Base-by-base conservation (phyloP, 2,329 filamentous ascomycete genomes). In the Aspergillus pseudoterreus region DNA sequence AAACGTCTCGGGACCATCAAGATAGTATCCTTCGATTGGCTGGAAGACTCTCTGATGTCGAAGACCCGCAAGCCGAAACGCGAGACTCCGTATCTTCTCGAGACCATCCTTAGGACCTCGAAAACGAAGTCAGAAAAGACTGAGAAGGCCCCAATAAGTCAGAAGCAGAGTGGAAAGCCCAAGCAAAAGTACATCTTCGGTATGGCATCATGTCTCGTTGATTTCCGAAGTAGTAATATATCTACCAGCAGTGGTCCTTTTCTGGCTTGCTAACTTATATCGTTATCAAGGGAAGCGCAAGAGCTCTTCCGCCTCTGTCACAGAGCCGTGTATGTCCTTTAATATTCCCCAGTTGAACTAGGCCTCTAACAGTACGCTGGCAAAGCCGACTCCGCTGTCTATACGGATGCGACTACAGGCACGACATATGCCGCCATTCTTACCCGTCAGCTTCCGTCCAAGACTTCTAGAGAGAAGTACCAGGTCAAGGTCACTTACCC, bases 381-480 rank as follows among this genome's bases (percentile, higher is more conserved):
- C 15, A 51, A 43, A 86, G 84, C 76, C 32, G 72, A 82, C n/a
- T 82, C 84, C 62, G 83, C 83, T 53, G 68, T 88, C 54, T 90
- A 87, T 68, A 71, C 69, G 15, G 88, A 94, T 64, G 50, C 61
- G 3, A 79, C 43, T 12, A 62, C 78, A 0, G 80, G 78, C 44
- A 88, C 90, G 64, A 67, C 74, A 4, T 90, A 90, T 69, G 77
- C 84, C 49, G 71, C 88, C 51, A 75, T 77, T 0, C 71, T 94
- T 12, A 77, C 78, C 2, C 81, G 86, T 65, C 63, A 63, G 80
- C 70, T 42, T 8, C 39, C 67, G 76, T 63, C 36, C 67, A 74
- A 45, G 10, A 79, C 79, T 36, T 63, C 70, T 0, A 80, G 81
- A 41, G 82, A 90, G 61, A 82, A 79, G 32, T 85, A 82, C 38